These are phyloP conservation scores for Colletotrichum sp. DNA, from an alignment of 2,329 filamentous ascomycete species.

Conservation along the genomic window DNA sequence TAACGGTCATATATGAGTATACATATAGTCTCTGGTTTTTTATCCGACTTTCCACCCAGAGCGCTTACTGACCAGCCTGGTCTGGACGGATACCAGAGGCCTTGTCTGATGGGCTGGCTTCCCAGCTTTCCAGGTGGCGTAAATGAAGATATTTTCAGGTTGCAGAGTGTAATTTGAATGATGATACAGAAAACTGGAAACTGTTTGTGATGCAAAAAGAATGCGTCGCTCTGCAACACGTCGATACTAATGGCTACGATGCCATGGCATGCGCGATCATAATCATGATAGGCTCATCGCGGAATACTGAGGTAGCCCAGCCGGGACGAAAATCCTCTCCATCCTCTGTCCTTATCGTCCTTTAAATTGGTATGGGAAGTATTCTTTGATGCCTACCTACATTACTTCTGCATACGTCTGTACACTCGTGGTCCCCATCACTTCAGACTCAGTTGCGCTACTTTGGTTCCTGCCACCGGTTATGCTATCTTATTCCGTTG, in stretches of 20 bases:
- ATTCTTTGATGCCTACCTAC: not conserved
- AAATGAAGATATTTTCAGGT: fast-evolving
- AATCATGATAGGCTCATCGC: not conserved
- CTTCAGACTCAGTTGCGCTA: not conserved
- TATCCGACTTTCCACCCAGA: not conserved
- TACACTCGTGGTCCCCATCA: no score
- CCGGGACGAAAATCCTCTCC: fast-evolving
- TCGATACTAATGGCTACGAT: not conserved
- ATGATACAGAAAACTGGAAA: no score
- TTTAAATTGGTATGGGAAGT: fast-evolving
- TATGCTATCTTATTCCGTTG: not conserved
- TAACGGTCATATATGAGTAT: not conserved
- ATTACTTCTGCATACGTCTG: no score
- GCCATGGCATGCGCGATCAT: not conserved
- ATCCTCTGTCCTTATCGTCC: fast-evolving
- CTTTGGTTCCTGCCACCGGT: not conserved
- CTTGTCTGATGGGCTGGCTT: no score
- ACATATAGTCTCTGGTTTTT: not conserved
- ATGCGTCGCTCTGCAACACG: no score
- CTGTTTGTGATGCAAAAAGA: no score
- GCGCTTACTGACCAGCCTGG: fast-evolving
- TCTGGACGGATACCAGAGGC: not conserved
- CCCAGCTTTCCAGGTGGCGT: not conserved
- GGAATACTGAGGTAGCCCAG: not conserved
- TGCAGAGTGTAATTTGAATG: not conserved